Percentiles rank a stretch among this genome's conserved stretches.
Evolutionary conservation across 1,284 basidiomycete species (phyloP).

Genomic region (Cutaneotrichosporon dermatis): DNA sequence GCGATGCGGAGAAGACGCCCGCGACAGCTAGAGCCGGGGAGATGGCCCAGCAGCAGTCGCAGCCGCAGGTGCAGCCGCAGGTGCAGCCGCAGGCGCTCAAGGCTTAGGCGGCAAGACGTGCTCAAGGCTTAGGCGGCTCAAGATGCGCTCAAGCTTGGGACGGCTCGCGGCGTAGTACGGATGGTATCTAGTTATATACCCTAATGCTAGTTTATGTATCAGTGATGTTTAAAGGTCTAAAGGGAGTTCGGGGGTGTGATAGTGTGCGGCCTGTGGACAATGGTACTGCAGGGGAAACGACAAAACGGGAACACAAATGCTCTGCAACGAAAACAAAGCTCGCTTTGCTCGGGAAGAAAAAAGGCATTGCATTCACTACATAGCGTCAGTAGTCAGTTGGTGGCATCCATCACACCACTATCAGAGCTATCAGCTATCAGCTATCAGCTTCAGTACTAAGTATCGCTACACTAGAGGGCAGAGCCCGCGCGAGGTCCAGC

Average conservation of each 20-base stretch:
- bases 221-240: background rate
- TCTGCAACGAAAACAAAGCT: no score
- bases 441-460: conserved; percentile 4
- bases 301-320: no score
- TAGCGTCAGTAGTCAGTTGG: conserved; percentile 2
- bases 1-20: conserved; percentile 8
- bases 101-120: background rate
- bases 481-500: conserved; percentile 12
- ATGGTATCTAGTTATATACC: background rate
- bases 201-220: background rate
- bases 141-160: no score
- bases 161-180: no score
- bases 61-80: background rate
- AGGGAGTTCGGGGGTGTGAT: no score
- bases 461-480: conserved; percentile 4
- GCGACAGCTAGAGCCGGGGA: conserved; percentile 11
- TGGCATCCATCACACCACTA: no score
- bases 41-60: conserved; percentile 1
- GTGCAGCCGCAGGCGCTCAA: conserved; percentile 9
- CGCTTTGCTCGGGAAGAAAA: no score
- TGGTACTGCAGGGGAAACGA: no score
- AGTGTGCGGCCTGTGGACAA: no score
- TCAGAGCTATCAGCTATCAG: background rate
- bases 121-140: no score
- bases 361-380: background rate